Evolutionary conservation across 345 rosid genomes (phyloP), one percentile per base, ranked within the genome.

Genomic region (Rubroshorea leprosula): DNA sequence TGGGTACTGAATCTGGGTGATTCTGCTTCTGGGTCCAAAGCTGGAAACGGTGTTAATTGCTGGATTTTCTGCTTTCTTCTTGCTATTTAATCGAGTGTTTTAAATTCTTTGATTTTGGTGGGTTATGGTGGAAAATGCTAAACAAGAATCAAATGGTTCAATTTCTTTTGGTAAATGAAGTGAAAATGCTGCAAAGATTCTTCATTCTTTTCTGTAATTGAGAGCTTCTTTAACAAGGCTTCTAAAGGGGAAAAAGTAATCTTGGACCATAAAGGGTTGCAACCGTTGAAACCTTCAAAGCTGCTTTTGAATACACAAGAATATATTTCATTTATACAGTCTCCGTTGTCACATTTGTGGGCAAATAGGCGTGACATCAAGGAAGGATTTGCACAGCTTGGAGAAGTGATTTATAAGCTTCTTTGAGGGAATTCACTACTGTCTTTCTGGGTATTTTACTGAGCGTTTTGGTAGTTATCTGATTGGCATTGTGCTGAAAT

Each of bases 231-330:
- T 54, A 39, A 51, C 66, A 66, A 69, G 78, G 69, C 58, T 70
- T 63, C 38, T 57, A 50, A 59, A 64, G 48, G 61, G 56, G 58
- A 64, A 49, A 62, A 65, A 65, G 51, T 22, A 45, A 27, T 6
- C 13, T 19, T 29, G 38, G 51, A 17, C 23, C 17, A 10, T 10
- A 1, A 26, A 44, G 41, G 39, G 8, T 49, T 64, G 29, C 66
- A 65, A 68, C 79, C 73, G 79, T 51, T 75, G 68, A 57, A 61
- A 53, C 63, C 65, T 65, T 57, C 65, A 60, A 73, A 68, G 73
- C 35, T 26, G 60, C 73, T 68, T 73, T 68, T 27, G 14, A 26
- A 45, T 44, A 49, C 18, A 43, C 5, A 13, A 14, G 57, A 62
- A 23, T 62, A 60, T 62, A 46, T 16, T 57, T 4, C 23, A 18